Percentiles rank a stretch among this genome's conserved stretches.
These are phyloP conservation scores for Albizia julibrissin DNA, from an alignment of 306 rosid species.

Conservation along the genomic window DNA sequence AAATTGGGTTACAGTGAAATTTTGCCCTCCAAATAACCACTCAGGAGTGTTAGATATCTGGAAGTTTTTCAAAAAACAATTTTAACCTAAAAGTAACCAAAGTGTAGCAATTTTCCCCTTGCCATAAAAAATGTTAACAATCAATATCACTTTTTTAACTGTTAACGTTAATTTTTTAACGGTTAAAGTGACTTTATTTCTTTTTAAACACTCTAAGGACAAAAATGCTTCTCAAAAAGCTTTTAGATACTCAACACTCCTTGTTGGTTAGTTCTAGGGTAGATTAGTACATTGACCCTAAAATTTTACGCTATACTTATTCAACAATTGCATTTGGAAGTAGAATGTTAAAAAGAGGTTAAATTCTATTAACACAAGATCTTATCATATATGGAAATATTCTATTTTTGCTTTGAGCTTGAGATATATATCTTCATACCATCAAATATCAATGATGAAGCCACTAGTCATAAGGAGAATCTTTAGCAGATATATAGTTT, in stretches of 20 bases:
- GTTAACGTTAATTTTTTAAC: too few species aligned
- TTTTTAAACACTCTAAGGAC: too few species aligned
- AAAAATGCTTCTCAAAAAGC: too few species aligned
- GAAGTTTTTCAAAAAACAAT: too few species aligned
- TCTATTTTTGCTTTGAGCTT: not conserved
- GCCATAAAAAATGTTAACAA: too few species aligned
- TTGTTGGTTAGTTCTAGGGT: too few species aligned
- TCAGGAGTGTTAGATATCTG: too few species aligned
- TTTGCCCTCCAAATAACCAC: too few species aligned
- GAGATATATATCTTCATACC: not conserved
- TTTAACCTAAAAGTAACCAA: too few species aligned
- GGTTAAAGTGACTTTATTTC: fast-evolving
- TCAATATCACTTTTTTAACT: too few species aligned
- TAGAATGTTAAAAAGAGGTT: not conserved
- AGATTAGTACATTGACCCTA: not conserved
- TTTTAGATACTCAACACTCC: fast-evolving
- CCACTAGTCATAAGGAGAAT: not conserved
- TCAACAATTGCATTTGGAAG: not conserved
- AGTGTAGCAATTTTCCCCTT: too few species aligned
- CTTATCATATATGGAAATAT: not conserved
- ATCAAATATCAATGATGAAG: not conserved
- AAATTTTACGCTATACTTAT: not conserved
- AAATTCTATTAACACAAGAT: not conserved
- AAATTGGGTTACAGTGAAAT: too few species aligned
- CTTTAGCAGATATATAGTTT: not conserved